phyloP scores from a whole-genome alignment of 768 basidiomycete species.

The Agaricus blazei region DNA sequence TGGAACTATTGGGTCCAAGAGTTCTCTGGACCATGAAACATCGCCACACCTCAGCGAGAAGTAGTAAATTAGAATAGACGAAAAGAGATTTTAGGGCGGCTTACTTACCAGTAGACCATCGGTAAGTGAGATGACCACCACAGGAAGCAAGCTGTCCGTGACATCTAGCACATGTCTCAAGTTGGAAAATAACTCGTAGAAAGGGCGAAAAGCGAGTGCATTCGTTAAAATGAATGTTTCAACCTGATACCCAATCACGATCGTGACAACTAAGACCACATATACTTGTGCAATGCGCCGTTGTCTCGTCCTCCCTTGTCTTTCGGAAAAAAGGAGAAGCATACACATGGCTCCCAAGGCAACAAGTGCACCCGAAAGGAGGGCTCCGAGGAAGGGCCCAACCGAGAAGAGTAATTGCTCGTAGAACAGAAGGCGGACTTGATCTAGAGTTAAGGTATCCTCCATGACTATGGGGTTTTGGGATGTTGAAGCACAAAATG shows the following conservation, averaged over 20 bases:
- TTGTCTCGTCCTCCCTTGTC: background rate
- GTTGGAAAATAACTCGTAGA: background rate
- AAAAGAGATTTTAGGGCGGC: too few relatives aligned
- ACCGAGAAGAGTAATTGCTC: background rate
- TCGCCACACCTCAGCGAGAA: background rate
- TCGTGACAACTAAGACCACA: background rate
- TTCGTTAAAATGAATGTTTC: too few relatives aligned
- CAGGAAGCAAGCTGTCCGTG: too few relatives aligned
- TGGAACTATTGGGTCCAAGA: background rate
- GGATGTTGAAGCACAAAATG: too few relatives aligned
- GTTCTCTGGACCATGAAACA: conserved; percentile 1
- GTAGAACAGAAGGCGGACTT: too few relatives aligned
- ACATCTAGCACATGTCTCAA: background rate
- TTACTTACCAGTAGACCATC: background rate
- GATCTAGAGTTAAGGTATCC: too few relatives aligned
- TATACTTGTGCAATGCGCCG: background rate
- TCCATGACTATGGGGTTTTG: too few relatives aligned
- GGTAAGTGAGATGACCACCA: background rate
- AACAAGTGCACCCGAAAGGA: background rate
- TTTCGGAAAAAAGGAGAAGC: background rate
- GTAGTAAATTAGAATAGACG: background rate
- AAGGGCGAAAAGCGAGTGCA: background rate
- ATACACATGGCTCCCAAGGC: background rate
- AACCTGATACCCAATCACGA: background rate
- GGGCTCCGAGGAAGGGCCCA: background rate